A percentile compares a stretch with the other conserved stretches of the same genome.
phyloP scores from a whole-genome alignment of 2,329 filamentous ascomycete genomes.

The Fulvia fulva region DNA sequence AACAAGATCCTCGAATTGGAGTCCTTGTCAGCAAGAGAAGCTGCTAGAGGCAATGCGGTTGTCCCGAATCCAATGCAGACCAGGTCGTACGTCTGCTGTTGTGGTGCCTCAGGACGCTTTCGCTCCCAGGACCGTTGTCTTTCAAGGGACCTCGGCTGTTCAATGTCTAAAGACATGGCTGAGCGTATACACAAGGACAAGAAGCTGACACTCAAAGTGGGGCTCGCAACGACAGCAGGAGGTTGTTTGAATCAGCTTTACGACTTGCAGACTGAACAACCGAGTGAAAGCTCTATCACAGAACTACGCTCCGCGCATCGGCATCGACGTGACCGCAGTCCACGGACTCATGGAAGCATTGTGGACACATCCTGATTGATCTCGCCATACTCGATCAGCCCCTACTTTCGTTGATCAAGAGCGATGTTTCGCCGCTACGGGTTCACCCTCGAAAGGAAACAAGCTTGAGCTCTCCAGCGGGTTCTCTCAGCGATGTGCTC shows the following conservation, averaged over 20 bases:
- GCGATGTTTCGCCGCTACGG: too few species aligned
- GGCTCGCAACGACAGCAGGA: background rate
- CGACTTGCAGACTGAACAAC: background rate
- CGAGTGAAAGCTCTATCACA: background rate
- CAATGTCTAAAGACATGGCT: slow-evolving; percentile 5
- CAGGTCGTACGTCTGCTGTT: slow-evolving; percentile 19
- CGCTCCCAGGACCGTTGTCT: slow-evolving; percentile 5
- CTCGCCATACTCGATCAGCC: background rate
- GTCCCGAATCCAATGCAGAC: slow-evolving; percentile 27
- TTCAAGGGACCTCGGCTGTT: background rate
- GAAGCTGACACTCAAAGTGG: too few species aligned
- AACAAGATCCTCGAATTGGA: slow-evolving; percentile 19
- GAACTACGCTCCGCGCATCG: background rate
- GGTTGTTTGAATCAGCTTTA: background rate
- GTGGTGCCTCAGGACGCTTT: slow-evolving; percentile 3
- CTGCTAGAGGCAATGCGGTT: slow-evolving; percentile 24
- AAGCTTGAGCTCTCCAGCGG: too few species aligned
- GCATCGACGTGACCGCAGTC: background rate
- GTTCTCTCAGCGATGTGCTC: too few species aligned
- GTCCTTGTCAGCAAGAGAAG: slow-evolving; percentile 21
- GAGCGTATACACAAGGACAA: background rate
- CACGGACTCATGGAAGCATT: background rate
- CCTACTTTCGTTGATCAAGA: background rate
- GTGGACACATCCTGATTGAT: background rate
- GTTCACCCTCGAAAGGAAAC: too few species aligned